phyloP scores from a whole-genome alignment of 164 flowering plant genomes.

The Berberis vulgaris region DNA sequence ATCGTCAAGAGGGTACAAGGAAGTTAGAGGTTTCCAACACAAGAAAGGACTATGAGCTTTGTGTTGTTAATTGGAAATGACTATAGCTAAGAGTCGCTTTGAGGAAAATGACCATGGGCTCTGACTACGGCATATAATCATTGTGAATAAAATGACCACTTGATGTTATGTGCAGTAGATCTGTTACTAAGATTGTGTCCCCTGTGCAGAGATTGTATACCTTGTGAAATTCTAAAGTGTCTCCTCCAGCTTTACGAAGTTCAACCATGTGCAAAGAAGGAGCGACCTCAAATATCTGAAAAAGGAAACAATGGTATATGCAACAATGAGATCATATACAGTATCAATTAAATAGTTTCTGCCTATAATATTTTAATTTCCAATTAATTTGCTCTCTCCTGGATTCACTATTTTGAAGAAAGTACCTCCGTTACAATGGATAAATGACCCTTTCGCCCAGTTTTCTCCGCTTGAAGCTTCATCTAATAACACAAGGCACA shows the following conservation, averaged over 20 bases:
- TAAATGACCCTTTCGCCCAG: slow-evolving; percentile 93
- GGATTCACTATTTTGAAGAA: background rate
- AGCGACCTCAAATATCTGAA: slow-evolving; percentile 90
- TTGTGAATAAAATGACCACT: background rate
- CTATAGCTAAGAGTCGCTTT: no score
- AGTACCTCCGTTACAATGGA: slow-evolving; percentile 88
- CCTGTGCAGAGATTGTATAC: slow-evolving; percentile 23
- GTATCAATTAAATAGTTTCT: background rate
- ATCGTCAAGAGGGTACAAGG: no score
- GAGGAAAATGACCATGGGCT: no score
- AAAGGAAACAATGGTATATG: background rate
- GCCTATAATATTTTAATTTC: background rate
- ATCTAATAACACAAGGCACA: slow-evolving; percentile 31
- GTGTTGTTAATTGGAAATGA: no score
- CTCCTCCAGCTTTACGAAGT: slow-evolving; percentile 89
- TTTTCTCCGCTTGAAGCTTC: slow-evolving; percentile 81
- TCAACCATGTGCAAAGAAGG: slow-evolving; percentile 95
- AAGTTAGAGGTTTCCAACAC: no score
- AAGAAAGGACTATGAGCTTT: no score
- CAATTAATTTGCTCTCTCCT: no score
- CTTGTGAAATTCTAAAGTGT: slow-evolving; percentile 97
- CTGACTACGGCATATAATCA: background rate
- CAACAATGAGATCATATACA: background rate
- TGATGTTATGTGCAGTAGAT: background rate
- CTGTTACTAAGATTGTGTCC: no score